Base-by-base conservation (phyloP, 495 filamentous ascomycete species). In the Elasticomyces elasticus region DNA sequence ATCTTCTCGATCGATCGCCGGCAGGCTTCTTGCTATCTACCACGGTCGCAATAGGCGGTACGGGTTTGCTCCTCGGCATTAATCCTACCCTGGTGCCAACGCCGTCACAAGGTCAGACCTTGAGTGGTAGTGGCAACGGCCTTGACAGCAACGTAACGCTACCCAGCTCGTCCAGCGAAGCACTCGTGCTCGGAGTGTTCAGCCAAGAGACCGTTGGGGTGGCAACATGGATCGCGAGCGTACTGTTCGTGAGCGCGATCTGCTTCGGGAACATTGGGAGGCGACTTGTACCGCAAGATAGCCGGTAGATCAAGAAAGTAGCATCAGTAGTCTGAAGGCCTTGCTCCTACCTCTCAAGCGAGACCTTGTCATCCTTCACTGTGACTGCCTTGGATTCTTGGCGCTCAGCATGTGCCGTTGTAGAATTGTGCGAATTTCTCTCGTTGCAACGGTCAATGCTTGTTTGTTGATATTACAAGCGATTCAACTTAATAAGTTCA, bases 231-330 rank as follows among this genome's bases (percentile, higher is more conserved):
- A 80, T 95, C 59, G 74, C 87, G 25, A 94, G 86, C 66, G 89
- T 96, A 28, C 66, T 98, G 60, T 98, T 96, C 71, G 95, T 92
- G 67, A 87, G 83, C 48, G 87, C 86, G 58, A 83, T 97, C 25
- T 96, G 89, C 69, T 96, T 98, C 76, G 92, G 92, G 23, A 96
- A 95, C 67, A 85, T 97, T 62, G 92, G 92, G 9, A 74, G 92
- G 57, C 75, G 88, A 66, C 71, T 96, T 52, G 84, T 85, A 28
- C 68, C 80, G 41, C 25, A 27, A 23, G 40, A 41, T 22, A 49
- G 46, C 17, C 24, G 13, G 3, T 40, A n/a, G n/a, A n/a, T n/a
- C n/a, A n/a, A n/a, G n/a, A n/a, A n/a, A n/a, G n/a, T n/a, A n/a
- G n/a, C n/a, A n/a, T n/a, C n/a, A n/a, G n/a, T n/a, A n/a, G n/a